Conservation (phyloP, 2,329 filamentous ascomycete species). For the Kalmusia sp. region DNA sequence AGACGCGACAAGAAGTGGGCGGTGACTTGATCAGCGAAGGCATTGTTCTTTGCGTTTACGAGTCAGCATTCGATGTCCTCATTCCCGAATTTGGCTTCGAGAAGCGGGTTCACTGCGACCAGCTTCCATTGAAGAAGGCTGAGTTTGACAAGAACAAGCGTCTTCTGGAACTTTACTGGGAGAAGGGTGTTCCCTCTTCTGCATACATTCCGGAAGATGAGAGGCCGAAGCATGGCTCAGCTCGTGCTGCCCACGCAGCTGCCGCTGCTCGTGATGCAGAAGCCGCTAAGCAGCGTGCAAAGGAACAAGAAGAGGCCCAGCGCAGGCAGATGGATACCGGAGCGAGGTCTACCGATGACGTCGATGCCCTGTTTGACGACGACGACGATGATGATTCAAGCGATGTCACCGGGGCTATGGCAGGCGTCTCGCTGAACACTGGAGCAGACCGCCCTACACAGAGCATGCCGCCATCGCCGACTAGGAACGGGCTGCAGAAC, state of each 20-base stretch:
- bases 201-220: constrained; percentile 97
- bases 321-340: constrained; percentile 94
- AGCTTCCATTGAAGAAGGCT: constrained; percentile 97
- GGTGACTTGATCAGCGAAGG: constrained; percentile 95
- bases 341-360: constrained; percentile 89
- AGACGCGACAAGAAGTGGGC: constrained; percentile 82
- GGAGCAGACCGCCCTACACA: constrained; percentile 81
- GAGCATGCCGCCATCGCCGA: constrained; percentile 91
- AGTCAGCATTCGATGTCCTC: constrained; percentile 96
- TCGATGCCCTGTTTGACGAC: constrained; percentile 95
- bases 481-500: constrained; percentile 72
- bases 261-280: constrained; percentile 82
- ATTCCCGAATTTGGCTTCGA: constrained; percentile 99
- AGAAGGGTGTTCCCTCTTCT: constrained; percentile 97
- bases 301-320: constrained; percentile 88
- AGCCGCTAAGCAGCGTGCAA: constrained; percentile 78
- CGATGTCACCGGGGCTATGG: constrained; percentile 88
- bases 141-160: constrained; percentile 97
- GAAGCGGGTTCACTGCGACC: constrained; percentile 98
- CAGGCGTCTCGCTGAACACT: constrained; percentile 82
- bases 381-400: constrained; percentile 85
- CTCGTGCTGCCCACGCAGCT: constrained; percentile 76
- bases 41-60: constrained; percentile 95
- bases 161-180: constrained; percentile 96
- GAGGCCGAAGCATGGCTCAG: constrained; percentile 81